Evolutionary conservation across 2,329 filamentous ascomycete species (phyloP).

Genomic region (Colletotrichum orbiculare): DNA sequence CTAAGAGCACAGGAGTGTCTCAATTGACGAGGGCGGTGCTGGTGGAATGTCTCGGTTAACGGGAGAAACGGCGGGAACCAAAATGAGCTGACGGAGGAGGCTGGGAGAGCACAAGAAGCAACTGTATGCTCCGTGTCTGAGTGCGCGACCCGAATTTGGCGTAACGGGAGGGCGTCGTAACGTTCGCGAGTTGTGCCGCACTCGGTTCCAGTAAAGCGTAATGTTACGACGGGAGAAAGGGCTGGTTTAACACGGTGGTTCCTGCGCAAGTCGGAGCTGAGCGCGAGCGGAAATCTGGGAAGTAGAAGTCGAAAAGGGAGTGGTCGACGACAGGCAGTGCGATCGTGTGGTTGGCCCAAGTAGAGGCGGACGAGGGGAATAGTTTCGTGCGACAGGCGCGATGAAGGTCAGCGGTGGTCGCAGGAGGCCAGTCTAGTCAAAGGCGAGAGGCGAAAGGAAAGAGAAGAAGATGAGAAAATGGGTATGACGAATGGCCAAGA

Average conservation of each 20-base stretch:
- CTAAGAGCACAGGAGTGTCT: constrained; percentile 31
- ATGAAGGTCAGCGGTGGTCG: background rate
- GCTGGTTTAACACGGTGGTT: constrained; percentile 2
- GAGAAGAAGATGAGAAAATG: background rate
- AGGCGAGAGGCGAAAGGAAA: background rate
- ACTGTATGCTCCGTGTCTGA: constrained; percentile 25
- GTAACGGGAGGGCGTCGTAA: background rate
- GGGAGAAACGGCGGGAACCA: constrained; percentile 5
- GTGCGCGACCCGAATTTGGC: constrained; percentile 1
- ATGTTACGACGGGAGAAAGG: background rate
- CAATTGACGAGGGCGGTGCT: constrained; percentile 18
- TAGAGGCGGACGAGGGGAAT: background rate
- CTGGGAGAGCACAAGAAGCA: constrained; percentile 5
- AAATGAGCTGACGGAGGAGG: constrained; percentile 6
- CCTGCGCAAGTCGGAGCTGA: constrained; percentile 2
- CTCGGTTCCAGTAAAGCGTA: constrained; percentile 2
- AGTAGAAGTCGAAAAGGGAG: constrained; percentile 2
- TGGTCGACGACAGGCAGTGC: constrained; percentile 16
- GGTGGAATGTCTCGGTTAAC: constrained; percentile 20
- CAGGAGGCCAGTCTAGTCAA: background rate
- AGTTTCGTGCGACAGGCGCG: constrained; percentile 1
- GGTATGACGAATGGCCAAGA: constrained; percentile 17
- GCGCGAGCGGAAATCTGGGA: background rate
- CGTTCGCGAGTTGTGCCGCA: background rate
- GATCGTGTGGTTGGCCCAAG: constrained; percentile 18